Conservation (phyloP, 2,329 filamentous ascomycete genomes). For the Bipolaris sorokiniana region DNA sequence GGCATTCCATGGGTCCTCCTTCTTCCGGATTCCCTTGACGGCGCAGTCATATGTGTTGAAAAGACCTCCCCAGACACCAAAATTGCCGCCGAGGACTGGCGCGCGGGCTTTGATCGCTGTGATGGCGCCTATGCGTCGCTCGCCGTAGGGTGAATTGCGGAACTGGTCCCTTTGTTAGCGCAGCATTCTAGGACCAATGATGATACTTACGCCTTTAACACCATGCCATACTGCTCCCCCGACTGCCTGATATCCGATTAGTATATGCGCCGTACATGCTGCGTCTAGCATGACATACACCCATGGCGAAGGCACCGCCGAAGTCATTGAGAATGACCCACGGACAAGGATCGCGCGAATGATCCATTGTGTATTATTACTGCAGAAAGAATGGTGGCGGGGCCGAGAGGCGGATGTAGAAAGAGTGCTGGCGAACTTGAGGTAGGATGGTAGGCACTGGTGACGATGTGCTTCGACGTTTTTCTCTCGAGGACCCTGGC, state of each 20-base stretch:
- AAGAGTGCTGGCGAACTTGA: conserved; percentile 23
- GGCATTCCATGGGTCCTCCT: conserved; percentile 98
- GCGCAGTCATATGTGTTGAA: conserved; percentile 97
- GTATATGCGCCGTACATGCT: conserved; percentile 1
- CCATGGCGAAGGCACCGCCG: conserved; percentile 96
- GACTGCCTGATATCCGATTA: conserved; percentile 46
- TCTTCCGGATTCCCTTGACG: conserved; percentile 87
- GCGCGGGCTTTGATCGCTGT: conserved; percentile 98
- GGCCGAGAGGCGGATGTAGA: conserved; percentile 9
- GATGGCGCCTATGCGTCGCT: conserved; percentile 90
- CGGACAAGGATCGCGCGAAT: conserved; percentile 94
- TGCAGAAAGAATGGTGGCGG: neutral
- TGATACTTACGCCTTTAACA: conserved; percentile 80
- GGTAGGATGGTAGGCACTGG: conserved; percentile 23
- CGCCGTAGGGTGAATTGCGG: conserved; percentile 69
- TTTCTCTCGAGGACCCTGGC: conserved; percentile 26
- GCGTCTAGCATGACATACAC: conserved; percentile 64
- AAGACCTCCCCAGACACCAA: conserved; percentile 95
- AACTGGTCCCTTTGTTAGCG: conserved; percentile 33
- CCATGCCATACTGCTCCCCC: conserved; percentile 81
- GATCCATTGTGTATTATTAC: conserved; percentile 71
- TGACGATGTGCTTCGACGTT: conserved; percentile 43
- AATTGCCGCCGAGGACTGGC: conserved; percentile 95
- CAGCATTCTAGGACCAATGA: neutral
- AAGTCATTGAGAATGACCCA: conserved; percentile 98